phyloP scores from a whole-genome alignment of 2,329 filamentous ascomycete genomes.

The Tolypocladium amazonense region DNA sequence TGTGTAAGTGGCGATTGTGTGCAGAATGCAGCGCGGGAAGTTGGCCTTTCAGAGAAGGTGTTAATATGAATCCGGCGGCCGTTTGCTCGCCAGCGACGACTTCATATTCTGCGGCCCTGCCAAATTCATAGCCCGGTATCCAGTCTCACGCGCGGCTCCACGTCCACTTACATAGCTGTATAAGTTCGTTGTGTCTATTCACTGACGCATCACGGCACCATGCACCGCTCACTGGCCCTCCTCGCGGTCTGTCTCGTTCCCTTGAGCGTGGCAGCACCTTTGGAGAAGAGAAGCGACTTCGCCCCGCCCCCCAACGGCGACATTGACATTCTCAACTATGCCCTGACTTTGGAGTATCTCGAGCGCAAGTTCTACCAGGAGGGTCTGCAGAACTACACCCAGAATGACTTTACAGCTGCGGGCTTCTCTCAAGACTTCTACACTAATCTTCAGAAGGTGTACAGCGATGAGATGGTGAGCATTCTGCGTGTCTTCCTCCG shows the following conservation, averaged over 20 bases:
- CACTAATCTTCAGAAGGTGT: conserved; percentile 44
- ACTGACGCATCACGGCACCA: not conserved
- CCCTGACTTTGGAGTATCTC: conserved; percentile 41
- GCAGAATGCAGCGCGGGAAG: not conserved
- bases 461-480: conserved; percentile 34
- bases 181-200: not conserved
- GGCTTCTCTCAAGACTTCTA: conserved; percentile 43
- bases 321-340: conserved; percentile 31
- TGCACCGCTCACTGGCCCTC: conserved; percentile 4
- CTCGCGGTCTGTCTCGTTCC: conserved; percentile 3
- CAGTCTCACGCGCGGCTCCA: not conserved
- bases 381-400: conserved; percentile 46
- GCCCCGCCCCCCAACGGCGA: not conserved
- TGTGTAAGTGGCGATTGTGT: not conserved
- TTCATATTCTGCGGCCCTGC: not conserved
- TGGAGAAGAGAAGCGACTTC: not conserved
- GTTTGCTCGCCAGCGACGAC: not conserved
- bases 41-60: not conserved
- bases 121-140: not conserved
- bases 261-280: not conserved
- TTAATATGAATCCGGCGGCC: not conserved
- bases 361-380: conserved; percentile 54
- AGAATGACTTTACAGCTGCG: conserved; percentile 38
- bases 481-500: no score
- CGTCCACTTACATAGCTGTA: not conserved